A percentile compares a stretch with the other conserved stretches of the same genome.
These are phyloP conservation scores for Coffea eugenioides DNA, from an alignment of 257 asterid genomes.

Conservation along the genomic window DNA sequence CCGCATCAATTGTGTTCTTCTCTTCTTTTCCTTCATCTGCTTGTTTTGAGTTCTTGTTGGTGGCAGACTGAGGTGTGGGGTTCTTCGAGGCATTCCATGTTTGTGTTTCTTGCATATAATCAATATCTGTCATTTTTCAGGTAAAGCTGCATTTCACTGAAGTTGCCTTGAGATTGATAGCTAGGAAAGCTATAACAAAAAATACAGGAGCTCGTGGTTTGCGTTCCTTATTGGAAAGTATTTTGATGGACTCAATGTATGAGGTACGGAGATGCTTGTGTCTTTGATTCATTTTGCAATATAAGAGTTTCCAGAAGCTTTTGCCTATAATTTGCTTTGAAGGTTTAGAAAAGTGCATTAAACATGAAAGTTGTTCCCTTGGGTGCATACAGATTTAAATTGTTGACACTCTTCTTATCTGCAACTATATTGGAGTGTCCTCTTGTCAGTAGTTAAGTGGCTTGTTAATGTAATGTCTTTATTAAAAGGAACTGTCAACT, in stretches of 20 bases:
- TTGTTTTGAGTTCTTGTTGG: background rate
- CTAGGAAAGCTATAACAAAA: conserved; percentile 79
- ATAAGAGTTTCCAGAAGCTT: background rate
- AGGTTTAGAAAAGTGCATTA: background rate
- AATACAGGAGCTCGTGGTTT: conserved; percentile 97
- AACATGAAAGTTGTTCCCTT: background rate
- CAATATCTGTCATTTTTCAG: conserved; percentile 39
- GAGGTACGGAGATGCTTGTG: conserved; percentile 57
- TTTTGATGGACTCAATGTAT: conserved; percentile 97
- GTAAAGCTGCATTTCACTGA: conserved; percentile 87
- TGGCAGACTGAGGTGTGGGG: background rate
- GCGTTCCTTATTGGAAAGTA: conserved; percentile 81
- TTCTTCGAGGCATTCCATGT: background rate
- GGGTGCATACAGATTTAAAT: background rate
- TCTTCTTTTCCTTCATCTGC: background rate
- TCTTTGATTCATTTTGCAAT: background rate
- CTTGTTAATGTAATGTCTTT: background rate
- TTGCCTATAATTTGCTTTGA: background rate
- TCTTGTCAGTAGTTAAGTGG: background rate
- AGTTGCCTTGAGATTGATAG: conserved; percentile 82
- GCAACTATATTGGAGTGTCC: background rate
- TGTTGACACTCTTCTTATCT: background rate
- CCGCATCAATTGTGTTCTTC: background rate
- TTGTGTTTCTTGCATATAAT: background rate
- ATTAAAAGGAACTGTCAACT: background rate